Conservation (phyloP, 176 grass and related monocot genomes). For the Bromus sterilis region DNA sequence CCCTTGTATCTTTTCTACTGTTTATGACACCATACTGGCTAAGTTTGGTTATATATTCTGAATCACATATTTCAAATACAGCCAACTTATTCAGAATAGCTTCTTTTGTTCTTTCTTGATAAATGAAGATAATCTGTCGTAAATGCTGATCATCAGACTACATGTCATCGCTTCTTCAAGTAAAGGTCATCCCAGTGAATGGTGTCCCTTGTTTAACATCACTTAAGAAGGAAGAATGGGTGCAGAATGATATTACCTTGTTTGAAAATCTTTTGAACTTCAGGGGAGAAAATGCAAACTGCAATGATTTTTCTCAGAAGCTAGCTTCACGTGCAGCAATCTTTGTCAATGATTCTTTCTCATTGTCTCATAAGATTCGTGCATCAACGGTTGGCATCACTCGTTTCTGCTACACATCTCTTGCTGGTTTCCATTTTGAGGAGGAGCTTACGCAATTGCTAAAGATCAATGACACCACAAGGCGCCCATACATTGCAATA, state of each 20-base stretch:
- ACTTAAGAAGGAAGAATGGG: conserved; percentile 29
- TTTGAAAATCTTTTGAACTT: conserved; percentile 73
- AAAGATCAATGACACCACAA: conserved; percentile 60
- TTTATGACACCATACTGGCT: not conserved
- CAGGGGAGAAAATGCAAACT: conserved; percentile 85
- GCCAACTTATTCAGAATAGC: not conserved
- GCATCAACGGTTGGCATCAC: conserved; percentile 87
- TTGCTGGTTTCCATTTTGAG: conserved; percentile 89
- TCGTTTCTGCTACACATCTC: conserved; percentile 72
- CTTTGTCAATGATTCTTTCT: conserved; percentile 85
- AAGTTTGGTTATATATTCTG: not conserved
- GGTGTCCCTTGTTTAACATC: conserved; percentile 23
- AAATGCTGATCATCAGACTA: conserved; percentile 50
- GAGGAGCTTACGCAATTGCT: conserved; percentile 55
- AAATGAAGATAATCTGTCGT: not conserved
- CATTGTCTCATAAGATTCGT: conserved; percentile 84
- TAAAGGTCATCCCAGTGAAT: conserved; percentile 53
- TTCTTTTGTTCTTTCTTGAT: conserved; percentile 1
- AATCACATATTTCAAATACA: not conserved
- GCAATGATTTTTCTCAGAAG: conserved; percentile 58
- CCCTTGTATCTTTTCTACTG: not conserved
- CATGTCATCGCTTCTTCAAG: conserved; percentile 71
- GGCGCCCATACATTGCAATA: conserved; percentile 78
- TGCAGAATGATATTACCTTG: conserved; percentile 50
- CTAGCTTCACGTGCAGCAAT: conserved; percentile 58